Evolutionary conservation across 345 rosid genomes (phyloP).

Genomic region (Reutealis trisperma): DNA sequence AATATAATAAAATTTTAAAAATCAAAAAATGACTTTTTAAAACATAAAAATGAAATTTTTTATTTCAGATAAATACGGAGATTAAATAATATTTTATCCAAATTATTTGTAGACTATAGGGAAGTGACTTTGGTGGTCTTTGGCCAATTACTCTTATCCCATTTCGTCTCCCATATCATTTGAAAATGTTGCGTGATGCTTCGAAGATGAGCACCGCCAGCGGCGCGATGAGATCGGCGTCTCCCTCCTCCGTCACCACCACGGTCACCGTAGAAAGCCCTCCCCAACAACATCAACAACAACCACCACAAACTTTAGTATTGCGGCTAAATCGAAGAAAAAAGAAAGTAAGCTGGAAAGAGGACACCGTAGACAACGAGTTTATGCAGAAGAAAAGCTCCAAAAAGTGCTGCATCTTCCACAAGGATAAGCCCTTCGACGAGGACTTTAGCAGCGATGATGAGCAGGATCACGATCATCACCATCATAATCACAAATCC

Average conservation of each 20-base stretch:
- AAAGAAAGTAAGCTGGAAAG: constrained; percentile 96
- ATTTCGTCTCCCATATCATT: no score
- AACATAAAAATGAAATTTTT: no score
- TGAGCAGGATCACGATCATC: no score
- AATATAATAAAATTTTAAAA: no score
- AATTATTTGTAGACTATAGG: no score
- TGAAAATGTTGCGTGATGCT: not conserved
- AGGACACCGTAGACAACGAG: constrained; percentile 94
- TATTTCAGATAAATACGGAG: no score
- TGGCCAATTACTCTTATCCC: no score
- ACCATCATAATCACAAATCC: constrained; percentile 22
- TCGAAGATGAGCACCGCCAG: not conserved
- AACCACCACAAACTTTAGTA: constrained; percentile 48
- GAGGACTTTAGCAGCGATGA: constrained; percentile 90
- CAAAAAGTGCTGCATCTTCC: constrained; percentile 96
- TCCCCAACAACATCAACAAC: constrained; percentile 15
- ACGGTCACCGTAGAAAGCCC: constrained; percentile 53
- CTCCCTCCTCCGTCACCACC: constrained; percentile 36
- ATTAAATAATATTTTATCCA: no score
- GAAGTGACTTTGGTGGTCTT: no score
- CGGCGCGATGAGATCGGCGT: not conserved
- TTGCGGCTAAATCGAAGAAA: constrained; percentile 66
- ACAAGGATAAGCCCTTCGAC: constrained; percentile 86
- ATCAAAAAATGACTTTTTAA: no score
- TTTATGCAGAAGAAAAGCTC: constrained; percentile 96